Base-by-base conservation (phyloP, 176 grass and related monocot genomes). In the Oropetium thomaeum region DNA sequence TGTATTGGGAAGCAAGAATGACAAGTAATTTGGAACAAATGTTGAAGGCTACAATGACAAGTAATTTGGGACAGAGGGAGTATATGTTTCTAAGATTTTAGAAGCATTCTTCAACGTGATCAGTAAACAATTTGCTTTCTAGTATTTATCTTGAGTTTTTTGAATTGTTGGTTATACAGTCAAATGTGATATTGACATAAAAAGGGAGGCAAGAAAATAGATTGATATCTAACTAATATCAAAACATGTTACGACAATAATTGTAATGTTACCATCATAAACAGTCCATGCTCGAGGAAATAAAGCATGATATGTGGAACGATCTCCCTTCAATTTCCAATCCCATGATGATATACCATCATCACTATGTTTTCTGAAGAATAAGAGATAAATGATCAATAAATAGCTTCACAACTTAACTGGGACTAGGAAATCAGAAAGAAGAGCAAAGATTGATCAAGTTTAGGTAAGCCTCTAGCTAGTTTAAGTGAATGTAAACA, bases 271-370 rank as follows among this genome's bases (percentile, higher is more conserved):
- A 97, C 94, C 94, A 83, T 97, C 94, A 87, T 97, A 97, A 75
- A 97, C 86, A 59, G 90, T 97, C 94, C 94, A 97, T 34, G 90
- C 94, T 75, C 94, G 87, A 82, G 94, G 94, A 79, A 97, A 97
- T 53, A 97, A 89, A 80, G 94, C 94, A 78, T 97, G 94, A 60
- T 97, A 97, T 74, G 94, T 97, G 17, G 94, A 97, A 73, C 83
- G 94, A 65, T 93, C 90, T 19, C 94, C 94, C 79, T 63, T 91
- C 76, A 97, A 73, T 76, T 97, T 97, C 94, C 94, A 97, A 61
- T 93, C 90, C 94, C 94, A 97, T 34, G 90, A 91, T 80, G 90
- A 97, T 85, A 97, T 91, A 65, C 94, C 90, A 67, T 83, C 80
- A 75, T 97, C 94, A 20, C 78, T 87, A 55, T 63, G 89, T 93